phyloP scores from a whole-genome alignment of 2,329 filamentous ascomycete genomes.

The Sporothrix dimorphospora region DNA sequence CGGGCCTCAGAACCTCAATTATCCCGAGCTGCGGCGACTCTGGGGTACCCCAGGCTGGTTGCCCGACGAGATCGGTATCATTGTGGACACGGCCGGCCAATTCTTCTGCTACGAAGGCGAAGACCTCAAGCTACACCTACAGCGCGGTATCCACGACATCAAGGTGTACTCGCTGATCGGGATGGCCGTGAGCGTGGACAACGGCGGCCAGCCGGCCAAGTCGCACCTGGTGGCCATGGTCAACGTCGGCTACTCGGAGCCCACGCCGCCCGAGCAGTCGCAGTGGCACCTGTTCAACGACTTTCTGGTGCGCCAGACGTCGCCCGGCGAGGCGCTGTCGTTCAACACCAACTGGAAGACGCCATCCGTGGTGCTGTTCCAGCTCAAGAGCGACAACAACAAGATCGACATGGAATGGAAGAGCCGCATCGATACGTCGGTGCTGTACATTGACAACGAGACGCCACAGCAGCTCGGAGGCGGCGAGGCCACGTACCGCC shows the following conservation, averaged over 20 bases:
- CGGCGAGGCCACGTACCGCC: conserved; percentile 60
- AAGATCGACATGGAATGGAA: conserved; percentile 87
- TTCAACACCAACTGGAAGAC: conserved; percentile 94
- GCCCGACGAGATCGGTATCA: conserved; percentile 90
- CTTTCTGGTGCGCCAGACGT: conserved; percentile 82
- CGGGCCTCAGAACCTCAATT: conserved; percentile 53
- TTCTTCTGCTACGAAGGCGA: conserved; percentile 95
- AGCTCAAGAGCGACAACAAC: conserved; percentile 79
- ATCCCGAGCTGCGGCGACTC: conserved; percentile 72
- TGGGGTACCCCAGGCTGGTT: conserved; percentile 93
- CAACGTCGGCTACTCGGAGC: conserved; percentile 73
- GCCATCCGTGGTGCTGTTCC: conserved; percentile 84
- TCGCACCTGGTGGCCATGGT: conserved; percentile 89
- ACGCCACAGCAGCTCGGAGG: background rate
- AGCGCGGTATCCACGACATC: conserved; percentile 78
- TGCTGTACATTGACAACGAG: conserved; percentile 74
- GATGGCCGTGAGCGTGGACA: conserved; percentile 86
- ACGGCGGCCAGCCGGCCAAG: conserved; percentile 74
- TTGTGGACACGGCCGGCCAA: conserved; percentile 79
- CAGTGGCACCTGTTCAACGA: conserved; percentile 98
- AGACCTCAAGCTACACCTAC: conserved; percentile 78
- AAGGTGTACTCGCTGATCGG: conserved; percentile 91
- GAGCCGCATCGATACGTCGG: conserved; percentile 75
- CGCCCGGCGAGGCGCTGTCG: conserved; percentile 75
- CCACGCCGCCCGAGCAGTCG: conserved; percentile 60